Conservation (phyloP, 805 yeast genomes). For the Metschnikowia lachancei region DNA sequence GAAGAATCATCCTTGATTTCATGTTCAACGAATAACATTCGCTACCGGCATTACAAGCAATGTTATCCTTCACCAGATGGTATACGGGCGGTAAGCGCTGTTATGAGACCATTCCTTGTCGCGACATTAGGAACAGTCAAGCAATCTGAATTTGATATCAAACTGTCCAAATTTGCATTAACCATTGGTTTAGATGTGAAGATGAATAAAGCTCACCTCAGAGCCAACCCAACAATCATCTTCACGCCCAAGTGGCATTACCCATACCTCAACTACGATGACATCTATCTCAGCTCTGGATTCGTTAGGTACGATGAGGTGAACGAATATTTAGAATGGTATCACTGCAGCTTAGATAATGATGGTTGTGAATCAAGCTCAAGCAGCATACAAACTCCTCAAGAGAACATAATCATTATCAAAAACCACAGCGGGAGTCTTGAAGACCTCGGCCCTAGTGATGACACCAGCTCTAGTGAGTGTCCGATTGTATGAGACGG, state of each 20-base stretch:
- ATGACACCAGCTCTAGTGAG: constrained; percentile 1
- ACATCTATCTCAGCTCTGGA: constrained; percentile 56
- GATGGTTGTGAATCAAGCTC: constrained; percentile 12
- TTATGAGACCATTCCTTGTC: constrained; percentile 73
- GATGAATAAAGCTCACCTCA: not conserved
- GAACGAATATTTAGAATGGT: constrained; percentile 67
- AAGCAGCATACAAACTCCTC: constrained; percentile 12
- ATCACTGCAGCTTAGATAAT: constrained; percentile 41
- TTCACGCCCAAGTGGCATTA: constrained; percentile 75
- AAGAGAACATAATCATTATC: constrained; percentile 33
- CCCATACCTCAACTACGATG: constrained; percentile 44
- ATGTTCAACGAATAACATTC: constrained; percentile 14
- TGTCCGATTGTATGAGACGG: constrained; percentile 6
- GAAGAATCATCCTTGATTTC: constrained; percentile 16
- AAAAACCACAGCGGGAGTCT: constrained; percentile 38
- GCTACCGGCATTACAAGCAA: constrained; percentile 28
- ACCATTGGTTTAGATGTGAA: constrained; percentile 33
- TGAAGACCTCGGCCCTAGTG: constrained; percentile 22
- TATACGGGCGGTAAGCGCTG: constrained; percentile 69
- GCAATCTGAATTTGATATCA: constrained; percentile 58
- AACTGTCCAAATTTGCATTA: constrained; percentile 45
- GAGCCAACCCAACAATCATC: constrained; percentile 50
- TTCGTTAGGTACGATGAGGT: constrained; percentile 49
- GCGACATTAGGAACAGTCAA: constrained; percentile 59
- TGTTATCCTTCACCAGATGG: constrained; percentile 54